Conservation (phyloP, 2,329 filamentous ascomycete genomes). For the Penicillium sp. region DNA sequence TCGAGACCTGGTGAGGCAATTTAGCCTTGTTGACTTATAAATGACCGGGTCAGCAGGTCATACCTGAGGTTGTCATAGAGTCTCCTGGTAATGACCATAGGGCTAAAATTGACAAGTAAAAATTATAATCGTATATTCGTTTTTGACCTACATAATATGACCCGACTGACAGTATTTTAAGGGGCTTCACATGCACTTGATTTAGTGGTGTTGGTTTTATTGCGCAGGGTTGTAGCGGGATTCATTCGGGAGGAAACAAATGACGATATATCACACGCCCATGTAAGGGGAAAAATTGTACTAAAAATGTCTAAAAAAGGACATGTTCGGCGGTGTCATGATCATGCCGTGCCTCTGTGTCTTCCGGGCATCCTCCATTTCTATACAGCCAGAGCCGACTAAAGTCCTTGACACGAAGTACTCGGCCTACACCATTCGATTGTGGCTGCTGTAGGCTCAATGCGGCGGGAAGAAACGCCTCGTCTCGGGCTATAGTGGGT, state of each 20-base stretch:
- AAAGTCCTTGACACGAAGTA: slow-evolving; percentile 33
- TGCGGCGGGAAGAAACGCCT: slow-evolving; percentile 12
- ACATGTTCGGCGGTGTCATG: background rate
- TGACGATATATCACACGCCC: background rate
- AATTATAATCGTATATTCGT: no score
- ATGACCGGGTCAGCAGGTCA: background rate
- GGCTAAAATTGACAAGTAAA: slow-evolving; percentile 63
- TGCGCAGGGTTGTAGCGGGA: background rate
- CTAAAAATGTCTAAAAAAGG: background rate
- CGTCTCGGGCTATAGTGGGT: slow-evolving; percentile 8
- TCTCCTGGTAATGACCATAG: slow-evolving; percentile 69
- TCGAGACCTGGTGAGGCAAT: no score
- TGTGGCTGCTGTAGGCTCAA: background rate
- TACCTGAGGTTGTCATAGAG: no score
- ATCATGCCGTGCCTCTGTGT: slow-evolving; percentile 1
- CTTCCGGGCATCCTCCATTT: slow-evolving; percentile 31
- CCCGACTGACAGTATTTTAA: no score
- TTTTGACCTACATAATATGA: no score
- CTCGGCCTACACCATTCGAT: background rate
- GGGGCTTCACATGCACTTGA: background rate
- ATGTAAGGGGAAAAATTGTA: background rate
- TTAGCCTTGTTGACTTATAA: background rate
- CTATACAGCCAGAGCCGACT: slow-evolving; percentile 43
- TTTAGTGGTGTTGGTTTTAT: background rate
- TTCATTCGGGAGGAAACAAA: background rate